Conservation (phyloP, 1,139 yeast species). For the Lodderomyces metapsilosis region DNA sequence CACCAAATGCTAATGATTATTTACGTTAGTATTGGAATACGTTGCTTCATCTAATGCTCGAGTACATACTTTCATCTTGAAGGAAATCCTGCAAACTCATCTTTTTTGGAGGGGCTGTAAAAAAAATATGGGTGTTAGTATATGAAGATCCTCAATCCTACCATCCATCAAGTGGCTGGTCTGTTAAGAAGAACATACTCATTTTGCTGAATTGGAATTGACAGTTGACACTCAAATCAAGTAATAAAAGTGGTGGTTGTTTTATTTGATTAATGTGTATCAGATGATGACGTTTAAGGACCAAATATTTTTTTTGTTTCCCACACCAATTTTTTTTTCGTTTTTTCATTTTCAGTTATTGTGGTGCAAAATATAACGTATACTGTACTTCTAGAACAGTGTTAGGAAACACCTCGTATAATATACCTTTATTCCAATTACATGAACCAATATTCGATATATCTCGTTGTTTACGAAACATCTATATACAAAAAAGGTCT, state of each 20-base stretch:
- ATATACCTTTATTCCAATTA: too few relatives aligned
- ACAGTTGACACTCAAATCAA: not conserved
- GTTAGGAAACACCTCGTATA: too few relatives aligned
- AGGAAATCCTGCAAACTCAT: conserved; percentile 54
- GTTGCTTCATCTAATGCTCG: not conserved
- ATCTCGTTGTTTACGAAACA: too few relatives aligned
- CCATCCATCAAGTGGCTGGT: not conserved
- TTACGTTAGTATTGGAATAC: conserved; percentile 2
- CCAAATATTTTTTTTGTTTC: not conserved
- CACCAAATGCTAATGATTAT: conserved; percentile 42
- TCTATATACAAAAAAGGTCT: not conserved
- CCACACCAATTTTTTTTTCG: not conserved
- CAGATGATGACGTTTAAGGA: conserved; percentile 2
- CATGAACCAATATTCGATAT: too few relatives aligned
- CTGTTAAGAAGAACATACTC: not conserved
- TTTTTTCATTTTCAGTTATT: not conserved
- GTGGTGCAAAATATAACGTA: too few relatives aligned
- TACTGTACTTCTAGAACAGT: too few relatives aligned
- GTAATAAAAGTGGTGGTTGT: not conserved
- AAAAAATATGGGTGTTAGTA: not conserved
- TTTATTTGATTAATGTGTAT: not conserved
- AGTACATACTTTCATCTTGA: conserved; percentile 49
- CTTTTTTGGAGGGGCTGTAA: conserved; percentile 40
- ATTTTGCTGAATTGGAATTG: not conserved
- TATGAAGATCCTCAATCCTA: not conserved